Evolutionary conservation across 75 land plant genomes (phyloP), one percentile per base, ranked within the genome.

Genomic region (Cunninghamia lanceolata): DNA sequence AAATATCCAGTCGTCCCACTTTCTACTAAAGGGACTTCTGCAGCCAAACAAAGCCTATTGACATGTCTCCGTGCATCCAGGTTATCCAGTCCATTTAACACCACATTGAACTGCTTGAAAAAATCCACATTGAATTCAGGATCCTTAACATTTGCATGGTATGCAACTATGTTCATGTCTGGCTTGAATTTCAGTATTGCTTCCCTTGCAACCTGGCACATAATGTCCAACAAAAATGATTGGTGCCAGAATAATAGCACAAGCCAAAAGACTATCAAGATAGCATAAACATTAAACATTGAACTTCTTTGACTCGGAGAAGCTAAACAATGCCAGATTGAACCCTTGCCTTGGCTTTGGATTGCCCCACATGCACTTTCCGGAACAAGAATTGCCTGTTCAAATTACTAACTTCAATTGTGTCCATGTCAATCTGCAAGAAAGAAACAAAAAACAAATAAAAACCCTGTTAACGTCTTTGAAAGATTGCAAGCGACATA

Each of bases 1-100:
- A 98, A 88, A 84, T 97, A 98, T 36, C 99, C 99, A 73, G 99
- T 95, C 3, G 99, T 98, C 63, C 99, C 99, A 94, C 99, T 98
- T 90, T 98, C 99, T 87, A 98, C 94, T 88, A 98, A 90, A 79
- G 99, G 99, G 4, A 95, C 94, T 87, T 92, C 95, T 87, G 99
- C 97, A 88, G 99, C 99, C 89, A 98, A 90, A 88, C 99, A 98
- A 86, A 98, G 95, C 70, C 99, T 96, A 82, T 98, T 98, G 42
- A 98, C 99, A 92, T 98, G 99, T 39, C 99, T 89, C 76, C 99
- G 95, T 46, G 99, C 99, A 90, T 98, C 99, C 80, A 98, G 86
- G 86, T 98, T 98, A 83, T 98, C 99, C 35, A 98, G 93, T 17
- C 99, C 99, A 92, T 98, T 98, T 40, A 98, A 88, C 43, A 98